Evolutionary conservation across 192 early-diverging fungal species (phyloP).

Genomic region (Spizellomyces punctatus): DNA sequence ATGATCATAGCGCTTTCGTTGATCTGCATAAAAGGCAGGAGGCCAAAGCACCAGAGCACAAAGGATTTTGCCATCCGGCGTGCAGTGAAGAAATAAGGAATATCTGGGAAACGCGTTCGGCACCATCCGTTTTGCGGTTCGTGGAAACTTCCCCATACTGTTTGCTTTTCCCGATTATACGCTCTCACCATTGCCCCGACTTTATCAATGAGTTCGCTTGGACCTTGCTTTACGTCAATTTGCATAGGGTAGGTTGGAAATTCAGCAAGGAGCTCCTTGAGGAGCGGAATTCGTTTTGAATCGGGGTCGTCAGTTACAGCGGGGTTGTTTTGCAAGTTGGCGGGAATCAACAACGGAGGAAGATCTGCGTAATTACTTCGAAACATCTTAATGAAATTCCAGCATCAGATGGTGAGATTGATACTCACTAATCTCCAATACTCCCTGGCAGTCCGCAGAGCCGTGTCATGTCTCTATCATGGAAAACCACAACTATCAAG

Average conservation of each 20-base stretch:
- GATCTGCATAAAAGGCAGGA: conserved; percentile 38
- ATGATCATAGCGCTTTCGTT: conserved; percentile 44
- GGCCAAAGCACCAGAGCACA: conserved; percentile 35
- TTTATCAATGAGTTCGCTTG: conserved; percentile 41
- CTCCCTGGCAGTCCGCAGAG: conserved; percentile 40
- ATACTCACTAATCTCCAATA: conserved; percentile 37
- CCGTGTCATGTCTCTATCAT: conserved; percentile 40
- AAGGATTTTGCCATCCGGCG: conserved; percentile 19
- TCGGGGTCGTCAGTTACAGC: conserved; percentile 34
- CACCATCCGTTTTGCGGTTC: conserved; percentile 28
- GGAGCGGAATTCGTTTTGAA: conserved; percentile 39
- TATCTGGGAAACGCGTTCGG: conserved; percentile 38
- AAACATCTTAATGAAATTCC: conserved; percentile 1
- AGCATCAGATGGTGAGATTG: not conserved
- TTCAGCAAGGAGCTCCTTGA: conserved; percentile 42
- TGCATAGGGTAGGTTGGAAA: conserved; percentile 52
- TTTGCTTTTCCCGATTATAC: conserved; percentile 35
- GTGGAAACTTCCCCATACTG: conserved; percentile 52
- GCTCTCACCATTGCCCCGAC: conserved; percentile 43
- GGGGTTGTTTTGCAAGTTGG: conserved; percentile 19
- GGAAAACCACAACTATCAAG: conserved; percentile 46
- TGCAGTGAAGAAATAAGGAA: conserved; percentile 48
- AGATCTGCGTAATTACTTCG: conserved; percentile 37
- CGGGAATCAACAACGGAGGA: conserved; percentile 40
- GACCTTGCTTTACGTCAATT: conserved; percentile 50